phyloP scores from a whole-genome alignment of 1,284 basidiomycete species.

The Lentinus polychrous region DNA sequence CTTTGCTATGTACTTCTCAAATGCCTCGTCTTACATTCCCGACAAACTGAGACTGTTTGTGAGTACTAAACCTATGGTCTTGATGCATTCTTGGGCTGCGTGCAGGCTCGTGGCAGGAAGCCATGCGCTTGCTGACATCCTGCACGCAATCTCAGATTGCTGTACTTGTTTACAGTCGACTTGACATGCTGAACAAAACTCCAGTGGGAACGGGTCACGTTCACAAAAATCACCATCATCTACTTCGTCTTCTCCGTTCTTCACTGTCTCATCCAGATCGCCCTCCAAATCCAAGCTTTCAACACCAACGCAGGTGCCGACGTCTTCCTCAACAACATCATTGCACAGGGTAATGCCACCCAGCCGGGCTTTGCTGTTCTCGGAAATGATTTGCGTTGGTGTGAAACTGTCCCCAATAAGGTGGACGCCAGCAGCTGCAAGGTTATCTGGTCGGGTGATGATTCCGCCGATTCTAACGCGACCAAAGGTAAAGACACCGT shows the following conservation, averaged over 20 bases:
- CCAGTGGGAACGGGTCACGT: slow-evolving; percentile 66
- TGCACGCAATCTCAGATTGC: no score
- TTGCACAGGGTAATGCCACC: slow-evolving; percentile 41
- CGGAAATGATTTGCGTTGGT: slow-evolving; percentile 45
- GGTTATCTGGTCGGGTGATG: slow-evolving; percentile 44
- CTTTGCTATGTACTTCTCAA: slow-evolving; percentile 38
- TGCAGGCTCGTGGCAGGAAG: no score
- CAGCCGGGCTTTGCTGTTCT: slow-evolving; percentile 50
- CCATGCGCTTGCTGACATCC: no score
- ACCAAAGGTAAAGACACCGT: not conserved
- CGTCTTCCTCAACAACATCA: slow-evolving; percentile 42
- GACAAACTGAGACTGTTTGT: slow-evolving; percentile 48
- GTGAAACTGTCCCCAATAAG: slow-evolving; percentile 45
- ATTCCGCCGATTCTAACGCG: slow-evolving; percentile 6
- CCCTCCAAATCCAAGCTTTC: slow-evolving; percentile 63
- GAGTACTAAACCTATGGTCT: slow-evolving; percentile 21
- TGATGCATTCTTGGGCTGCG: slow-evolving; percentile 7
- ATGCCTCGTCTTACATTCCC: slow-evolving; percentile 32
- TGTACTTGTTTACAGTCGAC: no score
- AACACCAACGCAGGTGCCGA: slow-evolving; percentile 55
- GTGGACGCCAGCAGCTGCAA: slow-evolving; percentile 42
- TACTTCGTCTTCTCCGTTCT: slow-evolving; percentile 63
- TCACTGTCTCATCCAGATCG: slow-evolving; percentile 63
- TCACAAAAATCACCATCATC: slow-evolving; percentile 55
- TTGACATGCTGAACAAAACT: slow-evolving; percentile 7